A percentile compares a stretch with the other conserved stretches of the same genome.
Evolutionary conservation across 768 basidiomycete species (phyloP).

Genomic region (Boletus coccyginus): DNA sequence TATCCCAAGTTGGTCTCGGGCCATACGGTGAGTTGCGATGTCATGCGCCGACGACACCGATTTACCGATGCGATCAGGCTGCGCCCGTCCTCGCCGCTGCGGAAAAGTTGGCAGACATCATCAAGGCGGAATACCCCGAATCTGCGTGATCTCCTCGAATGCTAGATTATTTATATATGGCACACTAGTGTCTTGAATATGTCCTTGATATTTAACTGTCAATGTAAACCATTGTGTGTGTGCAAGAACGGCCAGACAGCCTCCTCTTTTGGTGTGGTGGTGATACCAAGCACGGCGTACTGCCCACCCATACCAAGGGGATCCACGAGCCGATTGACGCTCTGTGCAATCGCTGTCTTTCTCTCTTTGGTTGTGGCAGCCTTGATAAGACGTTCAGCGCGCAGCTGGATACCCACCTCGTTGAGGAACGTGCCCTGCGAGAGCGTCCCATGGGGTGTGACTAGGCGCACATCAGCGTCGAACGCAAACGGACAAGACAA

Average conservation of each 20-base stretch:
- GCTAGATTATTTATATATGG: no score
- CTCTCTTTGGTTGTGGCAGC: constrained; percentile 49
- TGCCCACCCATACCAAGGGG: constrained; percentile 80
- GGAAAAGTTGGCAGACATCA: constrained; percentile 34
- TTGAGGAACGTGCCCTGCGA: constrained; percentile 74
- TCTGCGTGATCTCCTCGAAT: not conserved
- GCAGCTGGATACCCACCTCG: constrained; percentile 70
- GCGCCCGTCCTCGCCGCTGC: constrained; percentile 32
- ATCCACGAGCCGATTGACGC: constrained; percentile 74
- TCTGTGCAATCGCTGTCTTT: constrained; percentile 50
- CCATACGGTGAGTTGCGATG: constrained; percentile 39
- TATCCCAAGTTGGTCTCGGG: constrained; percentile 43
- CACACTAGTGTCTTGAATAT: not conserved
- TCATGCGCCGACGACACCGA: not conserved
- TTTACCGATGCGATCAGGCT: constrained; percentile 15
- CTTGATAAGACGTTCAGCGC: constrained; percentile 61
- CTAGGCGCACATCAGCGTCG: constrained; percentile 23
- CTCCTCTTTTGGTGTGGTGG: constrained; percentile 8
- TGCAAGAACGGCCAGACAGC: constrained; percentile 34
- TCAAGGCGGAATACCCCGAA: constrained; percentile 26
- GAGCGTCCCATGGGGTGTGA: constrained; percentile 61
- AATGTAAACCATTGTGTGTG: not conserved
- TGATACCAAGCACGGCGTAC: constrained; percentile 76
- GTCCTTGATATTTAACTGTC: not conserved
- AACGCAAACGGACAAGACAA: not conserved